Evolutionary conservation across 2,329 filamentous ascomycete genomes (phyloP), one percentile per base, ranked within the genome.

Genomic region (Hortaea sp.): DNA sequence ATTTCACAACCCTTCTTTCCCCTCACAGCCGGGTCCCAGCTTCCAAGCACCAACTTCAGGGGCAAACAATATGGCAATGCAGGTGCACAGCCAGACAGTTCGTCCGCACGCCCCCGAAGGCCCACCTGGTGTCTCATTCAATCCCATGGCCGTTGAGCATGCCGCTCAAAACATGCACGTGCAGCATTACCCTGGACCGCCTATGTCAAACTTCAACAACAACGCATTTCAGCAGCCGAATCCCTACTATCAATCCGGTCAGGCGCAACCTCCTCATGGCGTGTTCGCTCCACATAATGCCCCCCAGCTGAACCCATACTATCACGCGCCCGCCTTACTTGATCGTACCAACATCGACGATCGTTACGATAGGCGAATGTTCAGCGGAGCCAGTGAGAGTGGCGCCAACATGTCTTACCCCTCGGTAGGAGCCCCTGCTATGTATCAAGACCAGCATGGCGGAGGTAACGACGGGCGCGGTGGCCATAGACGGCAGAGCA

Each of bases 401-500:
- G 5, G 20, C 13, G 10, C 5, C 10, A 12, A 12, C 37, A 7
- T 20, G 20, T 20, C 20, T 20, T 20, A 20, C 20, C 20, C 20
- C 20, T 20, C 20, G 20, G 4, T 4, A 20, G 20, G 20, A 20
- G 20, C 20, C 20, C 20, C 20, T 20, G 20, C 20, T 20, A 20
- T 20, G 20, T 20, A 20, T 5, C 10, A 39, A 7, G 37, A 39
- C 13, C 10, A n/a, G 13, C 7, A 10, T 7, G 7, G 13, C 13
- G 20, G 20, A 20, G 20, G 20, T 20, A 20, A 20, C 20, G 20
- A 20, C 20, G 30, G 34, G 20, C 40, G 39, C 13, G 42, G 42
- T 34, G 37, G 37, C 11, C 10, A 10, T n/a, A 41, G 39, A 10
- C 45, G 44, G 32, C 41, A 47, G 12, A 49, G 43, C 40, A 43